These are phyloP conservation scores for Paxillus rubicundulus DNA, from an alignment of 768 basidiomycete genomes.

Conservation along the genomic window DNA sequence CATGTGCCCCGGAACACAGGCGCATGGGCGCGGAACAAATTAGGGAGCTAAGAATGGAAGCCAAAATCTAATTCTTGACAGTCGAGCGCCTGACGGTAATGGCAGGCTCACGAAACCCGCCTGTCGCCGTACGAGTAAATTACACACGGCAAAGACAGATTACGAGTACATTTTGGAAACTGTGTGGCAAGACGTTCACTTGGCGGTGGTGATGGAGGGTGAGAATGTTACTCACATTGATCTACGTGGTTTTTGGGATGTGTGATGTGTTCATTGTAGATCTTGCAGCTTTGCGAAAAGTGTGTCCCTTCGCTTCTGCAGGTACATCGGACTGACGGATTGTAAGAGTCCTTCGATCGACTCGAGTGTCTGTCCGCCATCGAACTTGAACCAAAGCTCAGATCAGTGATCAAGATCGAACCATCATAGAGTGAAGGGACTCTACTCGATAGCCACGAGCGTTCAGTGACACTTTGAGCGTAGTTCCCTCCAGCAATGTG, in stretches of 20 bases:
- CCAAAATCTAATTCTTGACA: background rate
- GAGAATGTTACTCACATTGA: conserved; percentile 9
- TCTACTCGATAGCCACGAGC: conserved; percentile 56
- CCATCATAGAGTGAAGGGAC: background rate
- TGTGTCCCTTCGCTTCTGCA: conserved; percentile 42
- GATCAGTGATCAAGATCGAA: conserved; percentile 9
- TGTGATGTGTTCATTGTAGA: conserved; percentile 27
- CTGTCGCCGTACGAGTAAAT: conserved; percentile 8
- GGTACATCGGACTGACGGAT: conserved; percentile 54
- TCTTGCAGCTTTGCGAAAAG: conserved; percentile 49
- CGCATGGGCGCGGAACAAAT: background rate
- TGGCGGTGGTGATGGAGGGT: background rate
- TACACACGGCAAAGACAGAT: background rate
- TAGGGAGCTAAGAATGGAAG: background rate
- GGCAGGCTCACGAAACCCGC: background rate
- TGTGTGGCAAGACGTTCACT: conserved; percentile 3
- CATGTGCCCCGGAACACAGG: background rate
- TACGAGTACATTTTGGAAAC: background rate
- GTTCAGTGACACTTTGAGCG: conserved; percentile 46
- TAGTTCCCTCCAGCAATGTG: conserved; percentile 54
- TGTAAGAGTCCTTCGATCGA: conserved; percentile 58
- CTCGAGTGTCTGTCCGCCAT: conserved; percentile 43
- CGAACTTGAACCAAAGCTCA: conserved; percentile 19
- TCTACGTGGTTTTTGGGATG: background rate
- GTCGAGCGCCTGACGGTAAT: background rate